Evolutionary conservation across 129 eudicot species (phyloP).

Genomic region (Flaveria linearis): DNA sequence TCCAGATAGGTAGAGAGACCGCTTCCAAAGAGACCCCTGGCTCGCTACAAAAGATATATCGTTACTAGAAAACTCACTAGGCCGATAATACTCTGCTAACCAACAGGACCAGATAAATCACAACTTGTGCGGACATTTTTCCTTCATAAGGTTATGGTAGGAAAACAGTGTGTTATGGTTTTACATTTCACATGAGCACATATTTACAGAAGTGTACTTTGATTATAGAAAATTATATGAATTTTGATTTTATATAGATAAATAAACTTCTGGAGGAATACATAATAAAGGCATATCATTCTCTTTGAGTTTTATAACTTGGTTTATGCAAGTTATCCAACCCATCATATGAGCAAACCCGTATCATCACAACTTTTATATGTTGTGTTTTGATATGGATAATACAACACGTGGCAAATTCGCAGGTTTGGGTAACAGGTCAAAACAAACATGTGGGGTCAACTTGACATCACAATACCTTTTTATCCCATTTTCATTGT

Average conservation of each 20-base stretch:
- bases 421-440: background rate
- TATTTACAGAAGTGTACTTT: too few relatives aligned
- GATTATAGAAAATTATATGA: background rate
- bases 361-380: background rate
- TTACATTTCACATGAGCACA: background rate
- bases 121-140: too few relatives aligned
- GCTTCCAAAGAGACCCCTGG: too few relatives aligned
- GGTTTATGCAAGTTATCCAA: background rate
- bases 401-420: background rate
- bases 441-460: background rate
- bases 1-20: too few relatives aligned
- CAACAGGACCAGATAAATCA: too few relatives aligned
- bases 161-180: background rate
- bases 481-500: background rate
- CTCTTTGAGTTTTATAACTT: too few relatives aligned
- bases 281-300: background rate
- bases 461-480: background rate
- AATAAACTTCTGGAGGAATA: background rate
- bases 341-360: background rate
- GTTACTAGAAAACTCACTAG: too few relatives aligned
- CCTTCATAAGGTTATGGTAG: too few relatives aligned
- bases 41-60: too few relatives aligned
- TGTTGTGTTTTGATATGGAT: background rate
- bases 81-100: too few relatives aligned
- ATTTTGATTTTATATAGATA: background rate